A percentile compares a stretch with the other conserved stretches of the same genome.
These are phyloP conservation scores for Excoecaria cochinchinensis DNA, from an alignment of 345 rosid genomes.

Conservation along the genomic window DNA sequence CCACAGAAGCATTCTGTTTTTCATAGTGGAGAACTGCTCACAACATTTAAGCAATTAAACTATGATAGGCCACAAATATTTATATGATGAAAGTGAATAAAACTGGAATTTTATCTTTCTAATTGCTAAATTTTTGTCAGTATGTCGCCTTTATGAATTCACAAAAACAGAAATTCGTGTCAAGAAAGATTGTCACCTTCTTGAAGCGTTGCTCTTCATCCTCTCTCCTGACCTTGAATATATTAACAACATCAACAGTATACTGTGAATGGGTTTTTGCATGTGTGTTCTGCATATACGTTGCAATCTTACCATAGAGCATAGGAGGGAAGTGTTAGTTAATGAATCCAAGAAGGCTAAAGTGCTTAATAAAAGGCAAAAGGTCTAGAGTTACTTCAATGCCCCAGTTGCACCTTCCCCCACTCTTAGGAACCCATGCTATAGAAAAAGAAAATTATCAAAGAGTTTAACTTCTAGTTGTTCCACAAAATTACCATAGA, in stretches of 20 bases:
- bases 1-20: conserved; percentile 88
- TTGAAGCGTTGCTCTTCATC: conserved; percentile 58
- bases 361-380: neutral
- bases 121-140: conserved; percentile 7
- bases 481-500: conserved; percentile 47
- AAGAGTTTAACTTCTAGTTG: neutral
- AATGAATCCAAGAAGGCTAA: neutral
- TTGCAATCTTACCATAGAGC: conserved; percentile 50
- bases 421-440: neutral
- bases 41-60: conserved; percentile 14
- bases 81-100: neutral
- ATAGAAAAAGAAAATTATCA: too few species aligned
- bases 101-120: neutral
- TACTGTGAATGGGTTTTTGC: conserved; percentile 82
- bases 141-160: neutral
- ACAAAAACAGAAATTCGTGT: neutral
- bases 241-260: conserved; percentile 61
- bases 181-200: conserved; percentile 41
- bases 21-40: conserved; percentile 53
- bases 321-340: conserved; percentile 14
- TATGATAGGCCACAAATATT: neutral
- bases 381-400: neutral
- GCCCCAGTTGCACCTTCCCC: neutral
- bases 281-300: conserved; percentile 75
- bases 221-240: conserved; percentile 60